Evolutionary conservation across 495 filamentous ascomycete genomes (phyloP).

Genomic region (Copromyces sp.): DNA sequence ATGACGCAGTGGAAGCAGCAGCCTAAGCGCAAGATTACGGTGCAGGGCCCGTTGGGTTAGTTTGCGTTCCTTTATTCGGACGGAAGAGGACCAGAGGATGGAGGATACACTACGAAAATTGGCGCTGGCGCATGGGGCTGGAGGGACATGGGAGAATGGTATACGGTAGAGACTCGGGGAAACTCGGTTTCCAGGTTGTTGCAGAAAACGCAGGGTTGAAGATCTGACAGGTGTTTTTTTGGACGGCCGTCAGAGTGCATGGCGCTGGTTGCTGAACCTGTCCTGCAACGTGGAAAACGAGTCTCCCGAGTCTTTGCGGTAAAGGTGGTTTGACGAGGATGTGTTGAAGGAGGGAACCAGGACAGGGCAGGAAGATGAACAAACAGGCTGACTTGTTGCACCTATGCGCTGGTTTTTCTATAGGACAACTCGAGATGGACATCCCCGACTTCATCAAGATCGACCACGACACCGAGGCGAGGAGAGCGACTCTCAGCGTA

Average conservation of each 20-base stretch:
- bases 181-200: too few species aligned
- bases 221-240: too few species aligned
- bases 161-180: too few species aligned
- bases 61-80: neutral
- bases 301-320: too few species aligned
- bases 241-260: too few species aligned
- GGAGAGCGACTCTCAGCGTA: constrained; percentile 57
- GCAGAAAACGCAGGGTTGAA: too few species aligned
- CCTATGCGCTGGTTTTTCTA: neutral
- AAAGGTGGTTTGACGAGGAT: neutral
- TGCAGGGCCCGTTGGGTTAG: constrained; percentile 68
- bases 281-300: too few species aligned
- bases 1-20: constrained; percentile 41
- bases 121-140: too few species aligned
- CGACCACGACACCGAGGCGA: constrained; percentile 46
- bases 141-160: neutral
- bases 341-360: neutral
- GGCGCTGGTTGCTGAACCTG: too few species aligned
- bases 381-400: neutral
- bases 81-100: too few species aligned
- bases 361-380: neutral
- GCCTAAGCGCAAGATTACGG: constrained; percentile 45
- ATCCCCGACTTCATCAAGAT: constrained; percentile 65
- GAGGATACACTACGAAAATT: too few species aligned
- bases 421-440: constrained; percentile 60